These are phyloP conservation scores for Trichosporon sp. DNA, from an alignment of 1,284 basidiomycete genomes.

Conservation along the genomic window DNA sequence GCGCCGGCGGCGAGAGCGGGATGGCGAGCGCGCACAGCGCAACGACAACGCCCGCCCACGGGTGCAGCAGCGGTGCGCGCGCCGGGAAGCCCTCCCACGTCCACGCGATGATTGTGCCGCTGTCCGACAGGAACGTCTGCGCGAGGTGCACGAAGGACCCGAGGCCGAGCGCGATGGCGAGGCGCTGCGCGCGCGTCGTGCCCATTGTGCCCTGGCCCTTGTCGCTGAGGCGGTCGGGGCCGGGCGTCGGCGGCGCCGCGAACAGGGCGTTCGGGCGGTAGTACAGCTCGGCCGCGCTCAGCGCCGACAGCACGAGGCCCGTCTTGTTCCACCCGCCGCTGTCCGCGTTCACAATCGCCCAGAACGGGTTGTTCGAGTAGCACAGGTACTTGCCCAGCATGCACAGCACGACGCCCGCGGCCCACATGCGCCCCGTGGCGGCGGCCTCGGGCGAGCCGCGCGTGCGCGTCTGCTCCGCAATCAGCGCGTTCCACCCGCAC, in stretches of 20 bases:
- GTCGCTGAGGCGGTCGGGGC: slow-evolving; percentile 2
- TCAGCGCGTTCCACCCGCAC: slow-evolving; percentile 56
- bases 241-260: slow-evolving; percentile 28
- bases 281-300: slow-evolving; percentile 41
- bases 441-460: slow-evolving; percentile 51
- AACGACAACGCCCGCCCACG: slow-evolving; percentile 65
- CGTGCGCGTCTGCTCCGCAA: slow-evolving; percentile 57
- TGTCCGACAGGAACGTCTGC: slow-evolving; percentile 73
- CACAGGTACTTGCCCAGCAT: slow-evolving; percentile 73
- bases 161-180: slow-evolving; percentile 55
- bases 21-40: slow-evolving; percentile 58
- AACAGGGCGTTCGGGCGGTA: slow-evolving; percentile 36
- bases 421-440: slow-evolving; percentile 55
- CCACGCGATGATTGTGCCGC: slow-evolving; percentile 81
- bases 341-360: slow-evolving; percentile 67
- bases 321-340: slow-evolving; percentile 70
- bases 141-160: slow-evolving; percentile 71
- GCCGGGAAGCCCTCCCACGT: slow-evolving; percentile 84
- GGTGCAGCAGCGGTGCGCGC: slow-evolving; percentile 68
- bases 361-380: slow-evolving; percentile 78
- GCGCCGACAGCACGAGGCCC: slow-evolving; percentile 53
- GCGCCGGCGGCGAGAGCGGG: slow-evolving; percentile 43
- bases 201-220: slow-evolving; percentile 15
- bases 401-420: slow-evolving; percentile 63
- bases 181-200: slow-evolving; percentile 19